Base-by-base conservation (phyloP, 768 basidiomycete genomes). In the Punctularia strigosozonata region DNA sequence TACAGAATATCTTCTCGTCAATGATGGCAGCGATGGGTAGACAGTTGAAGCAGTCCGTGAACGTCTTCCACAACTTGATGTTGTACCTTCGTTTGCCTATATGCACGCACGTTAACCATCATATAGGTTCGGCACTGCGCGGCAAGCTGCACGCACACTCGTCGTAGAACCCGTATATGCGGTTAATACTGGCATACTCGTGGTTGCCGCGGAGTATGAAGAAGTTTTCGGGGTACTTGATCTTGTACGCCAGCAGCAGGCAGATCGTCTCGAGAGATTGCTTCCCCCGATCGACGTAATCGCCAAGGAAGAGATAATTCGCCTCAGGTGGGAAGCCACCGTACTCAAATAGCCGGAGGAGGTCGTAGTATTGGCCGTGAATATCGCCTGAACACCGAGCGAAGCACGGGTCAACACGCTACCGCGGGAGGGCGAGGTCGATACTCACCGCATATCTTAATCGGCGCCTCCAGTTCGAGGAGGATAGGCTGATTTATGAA, bases 161-260 rank as follows among this genome's bases (percentile, higher is more conserved):
- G 59, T 99, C 94, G 64, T 99, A 99, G 67, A 99, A 99, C 42
- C 94, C 94, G 63, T 99, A 99, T 64, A 99, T 98, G 60, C 94
- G 74, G 71, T 98, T 99, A 69, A 99, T 98, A 62, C 88, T 90
- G 47, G 94, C 94, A 58, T 94, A 95, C 65, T 99, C 94, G 63
- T 99, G 94, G 66, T 99, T 99, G 51, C 94, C 94, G 53, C 94
- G 72, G 46, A 99, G 76, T 60, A 99, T 92, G 70, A 99, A 99
- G 69, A 99, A 99, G 72, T 99, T 99, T 77, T 99, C 94, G 38
- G 94, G 94, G 71, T 97, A 99, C 74, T 98, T 99, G 73, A 94
- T 94, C 76, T 99, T 99, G 85, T 99, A 99, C 33, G 94, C 92
- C 49, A 99, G 79, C 43, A 99, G 73, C 33, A 99, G 79, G 59